A percentile compares a stretch with the other conserved stretches of the same genome.
Conservation (phyloP, 2,329 filamentous ascomycete species). For the Drechmeria coniospora region DNA sequence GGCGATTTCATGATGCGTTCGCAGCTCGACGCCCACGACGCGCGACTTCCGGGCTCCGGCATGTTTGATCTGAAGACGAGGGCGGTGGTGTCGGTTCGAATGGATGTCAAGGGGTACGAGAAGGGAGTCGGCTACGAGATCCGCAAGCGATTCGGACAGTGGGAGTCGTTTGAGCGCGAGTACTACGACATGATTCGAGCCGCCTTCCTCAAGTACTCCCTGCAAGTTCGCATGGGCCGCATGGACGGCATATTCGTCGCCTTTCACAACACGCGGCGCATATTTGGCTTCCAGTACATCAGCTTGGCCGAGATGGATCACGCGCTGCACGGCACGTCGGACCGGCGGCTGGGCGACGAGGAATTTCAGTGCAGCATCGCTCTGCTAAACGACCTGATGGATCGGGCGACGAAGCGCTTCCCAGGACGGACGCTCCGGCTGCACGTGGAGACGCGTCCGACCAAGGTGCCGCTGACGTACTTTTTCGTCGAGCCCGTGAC, state of each 20-base stretch:
- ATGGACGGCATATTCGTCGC: conserved; percentile 99
- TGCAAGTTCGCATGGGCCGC: conserved; percentile 90
- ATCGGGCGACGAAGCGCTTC: conserved; percentile 59
- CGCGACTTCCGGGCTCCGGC: conserved; percentile 72
- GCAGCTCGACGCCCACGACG: conserved; percentile 81
- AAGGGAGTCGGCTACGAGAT: conserved; percentile 80
- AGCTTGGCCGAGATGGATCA: conserved; percentile 73
- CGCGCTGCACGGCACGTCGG: conserved; percentile 65
- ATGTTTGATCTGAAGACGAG: conserved; percentile 96
- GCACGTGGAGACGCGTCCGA: conserved; percentile 62
- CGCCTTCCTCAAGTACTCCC: conserved; percentile 89
- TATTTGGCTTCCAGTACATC: conserved; percentile 96
- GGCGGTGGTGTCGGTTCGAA: conserved; percentile 80
- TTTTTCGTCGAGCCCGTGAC: conserved; percentile 79
- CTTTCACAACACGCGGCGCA: conserved; percentile 85
- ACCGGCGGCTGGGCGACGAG: conserved; percentile 54
- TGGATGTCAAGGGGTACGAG: conserved; percentile 61
- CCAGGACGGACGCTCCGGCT: conserved; percentile 64
- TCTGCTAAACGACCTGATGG: conserved; percentile 63
- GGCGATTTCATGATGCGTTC: conserved; percentile 89
- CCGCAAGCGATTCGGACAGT: conserved; percentile 56
- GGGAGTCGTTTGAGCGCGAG: conserved; percentile 86
- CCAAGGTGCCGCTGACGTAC: conserved; percentile 55
- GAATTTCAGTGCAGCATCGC: conserved; percentile 75
- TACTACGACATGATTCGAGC: conserved; percentile 94